Evolutionary conservation across 208 protist genomes (phyloP), one percentile per base, ranked within the genome.

Genomic region (Trypanosoma caninum): DNA sequence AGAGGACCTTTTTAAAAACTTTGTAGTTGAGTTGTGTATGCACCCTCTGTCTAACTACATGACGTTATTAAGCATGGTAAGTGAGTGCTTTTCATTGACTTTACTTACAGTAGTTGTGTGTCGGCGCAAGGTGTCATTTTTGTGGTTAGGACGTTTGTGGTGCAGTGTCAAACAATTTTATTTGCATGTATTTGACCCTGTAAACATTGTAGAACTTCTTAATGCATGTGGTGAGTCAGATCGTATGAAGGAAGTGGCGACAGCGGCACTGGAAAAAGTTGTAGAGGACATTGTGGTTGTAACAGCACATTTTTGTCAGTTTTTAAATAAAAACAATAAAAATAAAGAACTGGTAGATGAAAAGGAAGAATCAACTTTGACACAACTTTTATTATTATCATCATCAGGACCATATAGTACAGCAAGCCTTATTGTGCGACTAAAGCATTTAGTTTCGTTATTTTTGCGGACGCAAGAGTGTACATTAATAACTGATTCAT

Each of bases 1-100:
- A 13, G 56, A 72, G 11, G 18, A 57, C 8, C 76, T 89, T 51
- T 52, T 87, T 16, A 38, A 44, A 6, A 41, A 68, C 28, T 45
- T 90, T 48, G 69, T 84, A 57, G 64, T 47, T 13, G 48, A 60
- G 42, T 37, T 33, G 1, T 30, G 37, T 64, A 10, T 30, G 5
- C 11, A 13, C 7, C 1, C 41, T 2, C 35, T 6, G 18, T 54
- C 38, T n/a, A 28, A 59, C 62, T 53, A 61, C 58, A 22, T 70
- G 25, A 34, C 53, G 20, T 40, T 64, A 60, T 2, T 69, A 59
- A 55, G 65, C 51, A 67, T 57, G 58, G 40, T 53, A 56, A 59
- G 69, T 67, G 57, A 80, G 47, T 67, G 61, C 20, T 67, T 50
- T 33, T 9, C 61, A 10, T 23, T 67, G 18, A 40, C 52, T 14